phyloP scores from a whole-genome alignment of 257 asterid species.

The Lithospermum erythrorhizon region DNA sequence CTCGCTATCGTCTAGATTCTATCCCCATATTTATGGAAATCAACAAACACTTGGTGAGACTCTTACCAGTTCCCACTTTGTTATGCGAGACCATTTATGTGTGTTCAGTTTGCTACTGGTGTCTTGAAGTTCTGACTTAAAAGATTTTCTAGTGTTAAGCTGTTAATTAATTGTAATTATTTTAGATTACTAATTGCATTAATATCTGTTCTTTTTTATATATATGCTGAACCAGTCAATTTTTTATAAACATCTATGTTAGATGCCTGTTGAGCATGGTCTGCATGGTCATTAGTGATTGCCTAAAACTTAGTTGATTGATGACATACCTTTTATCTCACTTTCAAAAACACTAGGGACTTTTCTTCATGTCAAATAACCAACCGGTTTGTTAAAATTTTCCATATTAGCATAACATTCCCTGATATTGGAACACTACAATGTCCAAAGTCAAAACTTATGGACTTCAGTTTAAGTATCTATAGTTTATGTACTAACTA shows the following conservation, averaged over 20 bases:
- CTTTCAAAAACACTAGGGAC: not conserved
- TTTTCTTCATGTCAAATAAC: too few relatives aligned
- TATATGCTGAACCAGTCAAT: not conserved
- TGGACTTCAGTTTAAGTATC: not conserved
- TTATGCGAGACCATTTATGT: not conserved
- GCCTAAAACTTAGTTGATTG: not conserved
- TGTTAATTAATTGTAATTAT: not conserved
- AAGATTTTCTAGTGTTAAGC: not conserved
- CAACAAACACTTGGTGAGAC: conserved; percentile 81
- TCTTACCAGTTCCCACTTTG: conserved; percentile 11
- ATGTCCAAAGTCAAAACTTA: not conserved
- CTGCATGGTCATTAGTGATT: not conserved
- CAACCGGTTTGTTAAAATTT: not conserved
- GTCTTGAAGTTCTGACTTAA: conserved; percentile 2
- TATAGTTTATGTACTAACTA: not conserved
- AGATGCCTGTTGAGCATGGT: not conserved
- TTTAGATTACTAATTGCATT: not conserved
- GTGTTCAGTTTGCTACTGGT: not conserved
- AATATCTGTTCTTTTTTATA: too few relatives aligned
- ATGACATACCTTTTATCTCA: not conserved
- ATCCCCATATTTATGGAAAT: conserved; percentile 78
- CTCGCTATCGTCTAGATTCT: conserved; percentile 68
- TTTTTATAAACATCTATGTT: too few relatives aligned
- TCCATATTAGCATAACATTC: not conserved
- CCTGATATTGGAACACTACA: not conserved